These are phyloP conservation scores for Penicillium sp. DNA, from an alignment of 2,329 filamentous ascomycete genomes.

Conservation along the genomic window DNA sequence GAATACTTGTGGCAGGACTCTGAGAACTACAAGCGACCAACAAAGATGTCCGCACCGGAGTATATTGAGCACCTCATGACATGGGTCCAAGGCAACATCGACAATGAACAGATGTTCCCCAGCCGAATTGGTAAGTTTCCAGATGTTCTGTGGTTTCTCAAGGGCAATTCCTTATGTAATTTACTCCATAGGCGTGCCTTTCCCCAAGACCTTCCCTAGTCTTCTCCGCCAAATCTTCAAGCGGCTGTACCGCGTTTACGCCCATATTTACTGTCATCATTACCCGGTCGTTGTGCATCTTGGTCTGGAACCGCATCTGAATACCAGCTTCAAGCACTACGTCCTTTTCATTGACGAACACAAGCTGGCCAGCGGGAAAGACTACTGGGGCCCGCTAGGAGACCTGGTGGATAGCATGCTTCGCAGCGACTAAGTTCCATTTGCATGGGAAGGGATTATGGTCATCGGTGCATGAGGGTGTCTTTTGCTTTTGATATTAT, in stretches of 20 bases:
- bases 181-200: conserved; percentile 69
- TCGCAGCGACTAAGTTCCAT: conserved; percentile 71
- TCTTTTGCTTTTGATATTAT: conserved; percentile 8
- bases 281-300: conserved; percentile 95
- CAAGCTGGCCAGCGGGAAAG: conserved; percentile 83
- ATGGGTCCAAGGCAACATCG: conserved; percentile 93
- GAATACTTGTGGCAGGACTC: conserved; percentile 99
- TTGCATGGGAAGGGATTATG: not conserved
- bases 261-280: conserved; percentile 99
- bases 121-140: conserved; percentile 71
- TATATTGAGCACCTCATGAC: conserved; percentile 98
- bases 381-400: conserved; percentile 94
- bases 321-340: conserved; percentile 99
- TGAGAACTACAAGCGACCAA: conserved; percentile 90
- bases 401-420: conserved; percentile 98
- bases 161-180: not conserved
- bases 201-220: conserved; percentile 86
- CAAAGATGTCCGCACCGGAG: conserved; percentile 94
- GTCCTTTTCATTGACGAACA: conserved; percentile 99
- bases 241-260: conserved; percentile 96
- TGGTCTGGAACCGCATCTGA: conserved; percentile 92
- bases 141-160: not conserved
- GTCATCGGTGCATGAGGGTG: conserved; percentile 14
- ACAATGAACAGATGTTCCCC: conserved; percentile 94
- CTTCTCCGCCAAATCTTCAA: conserved; percentile 97